Evolutionary conservation across 306 rosid genomes (phyloP), one percentile per base, ranked within the genome.

Genomic region (Dryas drummondii): DNA sequence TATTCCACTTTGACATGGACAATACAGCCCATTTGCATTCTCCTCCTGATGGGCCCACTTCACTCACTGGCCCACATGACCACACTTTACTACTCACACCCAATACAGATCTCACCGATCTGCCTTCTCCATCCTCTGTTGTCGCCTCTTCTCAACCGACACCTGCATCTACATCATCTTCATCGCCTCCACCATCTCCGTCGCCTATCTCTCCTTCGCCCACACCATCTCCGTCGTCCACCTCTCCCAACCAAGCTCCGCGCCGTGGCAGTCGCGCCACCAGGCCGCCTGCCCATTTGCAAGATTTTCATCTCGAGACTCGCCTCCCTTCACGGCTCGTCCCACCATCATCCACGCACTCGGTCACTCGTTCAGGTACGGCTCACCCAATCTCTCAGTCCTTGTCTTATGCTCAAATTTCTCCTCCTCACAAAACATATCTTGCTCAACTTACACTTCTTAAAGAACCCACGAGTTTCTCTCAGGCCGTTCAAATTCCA

Each of bases 41-140:
- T 1, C 22, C 22, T 22, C 22, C 0, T 22, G 22, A 22, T 22
- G 22, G 22, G 22, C 22, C 22, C 22, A 22, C 22, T 22, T 0
- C 22, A 22, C 22, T 22, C 22, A 22, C 22, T 22, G 22, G 22
- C 22, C 22, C 22, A 22, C 22, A 22, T 22, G 22, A 22, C 22
- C 22, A 22, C 22, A 22, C 53, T 50, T 50, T 8, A 0, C 15
- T 50, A 12, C 14, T 4, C 53, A 3, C 53, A 8, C 13, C 53
- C 16, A 8, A 12, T 11, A 11, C 4, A 9, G 4, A 50, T 14
- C 53, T 2, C 1, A 8, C 53, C 15, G 3, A 9, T 14, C 9
- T 4, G 0, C 12, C 53, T 1, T 3, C 1, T 8, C 2, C 53
- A 1, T 22, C 22, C 0, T 0, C 0, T 22, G 22, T 1, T 0